Percentiles rank a stretch among this genome's conserved stretches.
Conservation (phyloP, 306 rosid species). For the Elaeagnus macrophylla region DNA sequence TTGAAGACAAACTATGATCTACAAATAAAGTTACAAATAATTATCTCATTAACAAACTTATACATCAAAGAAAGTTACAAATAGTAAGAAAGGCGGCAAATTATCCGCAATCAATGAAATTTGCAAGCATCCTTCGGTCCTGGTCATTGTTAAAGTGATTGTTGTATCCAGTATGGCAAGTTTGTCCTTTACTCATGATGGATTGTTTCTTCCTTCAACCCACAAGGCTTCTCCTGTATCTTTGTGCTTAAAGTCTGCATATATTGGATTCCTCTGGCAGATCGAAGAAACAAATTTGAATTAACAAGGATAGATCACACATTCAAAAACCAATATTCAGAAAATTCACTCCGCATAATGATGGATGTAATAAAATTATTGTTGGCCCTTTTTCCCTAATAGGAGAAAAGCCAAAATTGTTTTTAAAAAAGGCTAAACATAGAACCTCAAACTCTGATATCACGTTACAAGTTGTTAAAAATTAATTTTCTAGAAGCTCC, state of each 20-base stretch:
- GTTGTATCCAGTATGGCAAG: constrained; percentile 61
- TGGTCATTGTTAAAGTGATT: constrained; percentile 31
- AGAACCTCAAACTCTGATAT: too few relatives aligned
- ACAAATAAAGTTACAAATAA: constrained; percentile 1
- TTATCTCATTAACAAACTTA: constrained; percentile 1
- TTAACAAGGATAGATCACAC: background rate
- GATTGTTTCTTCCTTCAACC: constrained; percentile 73
- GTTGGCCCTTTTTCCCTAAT: too few relatives aligned
- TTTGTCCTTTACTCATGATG: constrained; percentile 84
- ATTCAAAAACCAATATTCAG: too few relatives aligned
- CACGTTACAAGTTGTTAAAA: too few relatives aligned
- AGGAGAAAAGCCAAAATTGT: too few relatives aligned
- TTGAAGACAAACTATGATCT: too few relatives aligned
- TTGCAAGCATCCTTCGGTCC: constrained; percentile 35
- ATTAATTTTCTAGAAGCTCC: too few relatives aligned
- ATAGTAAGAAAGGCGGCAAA: constrained; percentile 35
- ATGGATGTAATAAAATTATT: too few relatives aligned
- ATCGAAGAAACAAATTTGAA: constrained; percentile 2
- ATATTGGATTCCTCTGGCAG: constrained; percentile 79
- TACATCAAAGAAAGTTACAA: constrained; percentile 4
- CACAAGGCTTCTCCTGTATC: constrained; percentile 92
- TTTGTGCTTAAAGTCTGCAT: constrained; percentile 87
- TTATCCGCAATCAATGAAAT: constrained; percentile 30
- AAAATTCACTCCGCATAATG: too few relatives aligned
- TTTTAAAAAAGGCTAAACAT: too few relatives aligned